Conservation (phyloP, 768 basidiomycete species). For the Amanita exitialis region DNA sequence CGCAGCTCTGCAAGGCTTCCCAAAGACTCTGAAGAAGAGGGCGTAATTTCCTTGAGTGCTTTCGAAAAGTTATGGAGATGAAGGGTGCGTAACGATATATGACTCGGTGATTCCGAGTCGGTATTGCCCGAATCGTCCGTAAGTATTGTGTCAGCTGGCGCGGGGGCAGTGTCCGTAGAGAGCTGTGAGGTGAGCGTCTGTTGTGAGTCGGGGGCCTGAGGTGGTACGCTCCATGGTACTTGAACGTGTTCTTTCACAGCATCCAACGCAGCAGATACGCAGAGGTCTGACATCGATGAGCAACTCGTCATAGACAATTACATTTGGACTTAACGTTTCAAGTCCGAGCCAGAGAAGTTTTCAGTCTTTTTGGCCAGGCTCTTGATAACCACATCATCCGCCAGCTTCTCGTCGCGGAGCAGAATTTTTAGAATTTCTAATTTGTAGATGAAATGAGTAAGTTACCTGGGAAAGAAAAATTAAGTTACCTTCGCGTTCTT, state of each 20-base stretch:
- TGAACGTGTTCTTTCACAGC: constrained; percentile 79
- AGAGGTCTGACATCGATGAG: constrained; percentile 52
- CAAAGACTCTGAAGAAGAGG: constrained; percentile 76
- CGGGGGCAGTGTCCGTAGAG: not conserved
- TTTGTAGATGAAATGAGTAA: constrained; percentile 2
- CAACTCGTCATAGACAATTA: not conserved
- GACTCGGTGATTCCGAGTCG: constrained; percentile 1
- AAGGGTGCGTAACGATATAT: constrained; percentile 27
- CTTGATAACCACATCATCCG: constrained; percentile 50
- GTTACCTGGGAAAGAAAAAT: not conserved
- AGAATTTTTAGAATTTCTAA: constrained; percentile 83
- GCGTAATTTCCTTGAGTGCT: constrained; percentile 83
- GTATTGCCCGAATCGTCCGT: constrained; percentile 8
- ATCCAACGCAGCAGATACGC: constrained; percentile 86
- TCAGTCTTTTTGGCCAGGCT: constrained; percentile 64
- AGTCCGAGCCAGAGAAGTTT: constrained; percentile 87
- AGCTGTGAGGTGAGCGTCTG: not conserved
- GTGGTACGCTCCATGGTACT: constrained; percentile 56
- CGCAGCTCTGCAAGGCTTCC: constrained; percentile 67
- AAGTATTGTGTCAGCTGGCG: constrained; percentile 6
- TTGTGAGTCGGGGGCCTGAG: not conserved
- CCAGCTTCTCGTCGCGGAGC: constrained; percentile 69
- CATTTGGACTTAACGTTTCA: constrained; percentile 65
- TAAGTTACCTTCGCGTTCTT: constrained; percentile 72
- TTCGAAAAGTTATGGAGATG: constrained; percentile 62